These are phyloP conservation scores for Botrytis sinoallii DNA, from an alignment of 2,329 filamentous ascomycete genomes.

Conservation along the genomic window DNA sequence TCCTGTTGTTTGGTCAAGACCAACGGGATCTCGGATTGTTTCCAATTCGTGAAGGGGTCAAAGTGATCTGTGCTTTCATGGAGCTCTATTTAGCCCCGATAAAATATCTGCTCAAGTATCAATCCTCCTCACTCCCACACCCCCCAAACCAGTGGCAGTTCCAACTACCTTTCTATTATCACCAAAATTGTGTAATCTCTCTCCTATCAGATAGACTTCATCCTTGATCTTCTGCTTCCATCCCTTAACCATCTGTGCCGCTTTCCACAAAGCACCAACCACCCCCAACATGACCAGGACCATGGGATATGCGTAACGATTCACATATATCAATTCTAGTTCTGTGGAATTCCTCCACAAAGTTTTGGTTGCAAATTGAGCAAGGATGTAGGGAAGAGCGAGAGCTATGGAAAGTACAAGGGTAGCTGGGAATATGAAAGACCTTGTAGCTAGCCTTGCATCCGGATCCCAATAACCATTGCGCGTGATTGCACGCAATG, in stretches of 20 bases:
- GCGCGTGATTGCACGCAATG: slow-evolving; percentile 69
- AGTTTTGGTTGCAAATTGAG: slow-evolving; percentile 48
- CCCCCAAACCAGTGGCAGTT: not conserved
- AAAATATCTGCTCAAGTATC: slow-evolving; percentile 27
- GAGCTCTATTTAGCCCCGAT: not conserved
- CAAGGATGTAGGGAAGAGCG: slow-evolving; percentile 59
- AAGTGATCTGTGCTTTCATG: not conserved
- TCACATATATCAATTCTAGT: slow-evolving; percentile 39
- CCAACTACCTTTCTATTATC: slow-evolving; percentile 38
- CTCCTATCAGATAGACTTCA: slow-evolving; percentile 94
- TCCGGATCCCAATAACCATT: slow-evolving; percentile 79
- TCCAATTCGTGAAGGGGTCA: too few relatives aligned
- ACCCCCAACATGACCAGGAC: slow-evolving; percentile 40
- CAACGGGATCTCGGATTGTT: not conserved
- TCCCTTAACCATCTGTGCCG: slow-evolving; percentile 61
- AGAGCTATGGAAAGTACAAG: slow-evolving; percentile 62
- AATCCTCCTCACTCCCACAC: slow-evolving; percentile 28
- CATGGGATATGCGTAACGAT: slow-evolving; percentile 72
- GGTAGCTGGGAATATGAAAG: slow-evolving; percentile 75
- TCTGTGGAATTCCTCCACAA: slow-evolving; percentile 32
- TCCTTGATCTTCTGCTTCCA: slow-evolving; percentile 85
- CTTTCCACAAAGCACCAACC: slow-evolving; percentile 50
- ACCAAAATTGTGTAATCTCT: slow-evolving; percentile 91
- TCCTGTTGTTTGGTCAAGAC: not conserved
- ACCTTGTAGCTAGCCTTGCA: slow-evolving; percentile 73